These are phyloP conservation scores for Spergularia bocconei DNA, from an alignment of 148 eudicot genomes.

Conservation along the genomic window DNA sequence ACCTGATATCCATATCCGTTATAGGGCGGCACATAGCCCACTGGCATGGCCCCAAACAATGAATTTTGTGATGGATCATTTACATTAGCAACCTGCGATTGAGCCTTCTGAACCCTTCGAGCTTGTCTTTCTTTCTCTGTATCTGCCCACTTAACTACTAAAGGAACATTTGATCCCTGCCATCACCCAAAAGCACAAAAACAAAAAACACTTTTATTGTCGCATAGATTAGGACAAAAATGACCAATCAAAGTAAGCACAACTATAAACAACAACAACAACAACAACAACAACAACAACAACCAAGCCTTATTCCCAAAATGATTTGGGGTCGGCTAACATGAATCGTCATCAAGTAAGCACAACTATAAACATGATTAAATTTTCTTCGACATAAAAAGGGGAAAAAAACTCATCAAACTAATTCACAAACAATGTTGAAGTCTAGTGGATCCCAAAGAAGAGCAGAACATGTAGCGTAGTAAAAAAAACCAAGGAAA, in stretches of 20 bases:
- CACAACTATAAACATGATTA: neutral
- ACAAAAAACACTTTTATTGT: conserved; percentile 6
- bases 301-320: no score
- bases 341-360: no score
- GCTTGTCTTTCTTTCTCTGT: conserved; percentile 94
- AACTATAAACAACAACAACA: neutral
- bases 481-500: no score
- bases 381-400: no score
- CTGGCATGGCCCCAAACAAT: conserved; percentile 65
- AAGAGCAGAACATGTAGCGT: no score
- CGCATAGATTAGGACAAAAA: neutral
- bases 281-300: no score
- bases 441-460: no score
- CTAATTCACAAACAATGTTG: no score
- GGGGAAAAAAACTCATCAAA: no score
- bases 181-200: neutral
- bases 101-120: conserved; percentile 77
- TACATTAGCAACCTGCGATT: conserved; percentile 45
- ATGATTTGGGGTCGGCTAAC: no score
- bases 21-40: conserved; percentile 80
- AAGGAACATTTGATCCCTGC: conserved; percentile 85
- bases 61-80: conserved; percentile 63
- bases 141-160: conserved; percentile 97
- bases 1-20: conserved; percentile 99
- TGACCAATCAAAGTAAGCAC: neutral